A percentile compares a stretch with the other conserved stretches of the same genome.
Conservation (phyloP, 1,284 basidiomycete species). For the Apiotrichum domesticum region DNA sequence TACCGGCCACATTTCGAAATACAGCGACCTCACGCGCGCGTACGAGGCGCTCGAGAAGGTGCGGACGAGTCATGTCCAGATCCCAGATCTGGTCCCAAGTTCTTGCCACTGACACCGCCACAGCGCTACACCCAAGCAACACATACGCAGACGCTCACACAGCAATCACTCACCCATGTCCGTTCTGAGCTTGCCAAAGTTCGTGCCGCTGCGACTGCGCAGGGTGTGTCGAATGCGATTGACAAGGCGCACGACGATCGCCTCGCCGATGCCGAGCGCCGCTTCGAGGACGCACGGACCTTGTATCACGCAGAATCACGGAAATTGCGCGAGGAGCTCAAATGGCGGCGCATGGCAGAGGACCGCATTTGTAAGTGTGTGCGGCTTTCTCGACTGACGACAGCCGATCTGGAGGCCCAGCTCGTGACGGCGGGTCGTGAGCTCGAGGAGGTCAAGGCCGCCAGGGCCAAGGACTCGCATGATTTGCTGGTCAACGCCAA, state of each 20-base stretch:
- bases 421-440: slow-evolving; percentile 58
- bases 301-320: slow-evolving; percentile 69
- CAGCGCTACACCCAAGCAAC: slow-evolving; percentile 62
- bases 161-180: slow-evolving; percentile 41
- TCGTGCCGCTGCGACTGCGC: slow-evolving; percentile 17
- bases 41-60: slow-evolving; percentile 47
- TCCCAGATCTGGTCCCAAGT: no score
- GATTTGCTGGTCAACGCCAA: slow-evolving; percentile 66
- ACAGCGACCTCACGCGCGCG: slow-evolving; percentile 34
- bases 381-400: background rate
- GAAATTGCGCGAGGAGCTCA: slow-evolving; percentile 57
- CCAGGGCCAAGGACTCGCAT: slow-evolving; percentile 62
- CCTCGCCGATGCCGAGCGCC: slow-evolving; percentile 48
- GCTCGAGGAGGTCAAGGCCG: slow-evolving; percentile 60
- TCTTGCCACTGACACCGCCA: background rate
- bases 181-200: slow-evolving; percentile 33
- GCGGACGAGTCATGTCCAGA: no score
- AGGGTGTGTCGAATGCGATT: background rate
- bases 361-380: slow-evolving; percentile 30
- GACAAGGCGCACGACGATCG: slow-evolving; percentile 39
- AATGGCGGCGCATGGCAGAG: slow-evolving; percentile 36
- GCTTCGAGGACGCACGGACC: slow-evolving; percentile 76
- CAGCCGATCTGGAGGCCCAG: slow-evolving; percentile 68
- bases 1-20: slow-evolving; percentile 35
- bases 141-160: slow-evolving; percentile 41